Conservation (phyloP, 225 moss, liverwort and hornwort species). For the Takakia lepidozioides region DNA sequence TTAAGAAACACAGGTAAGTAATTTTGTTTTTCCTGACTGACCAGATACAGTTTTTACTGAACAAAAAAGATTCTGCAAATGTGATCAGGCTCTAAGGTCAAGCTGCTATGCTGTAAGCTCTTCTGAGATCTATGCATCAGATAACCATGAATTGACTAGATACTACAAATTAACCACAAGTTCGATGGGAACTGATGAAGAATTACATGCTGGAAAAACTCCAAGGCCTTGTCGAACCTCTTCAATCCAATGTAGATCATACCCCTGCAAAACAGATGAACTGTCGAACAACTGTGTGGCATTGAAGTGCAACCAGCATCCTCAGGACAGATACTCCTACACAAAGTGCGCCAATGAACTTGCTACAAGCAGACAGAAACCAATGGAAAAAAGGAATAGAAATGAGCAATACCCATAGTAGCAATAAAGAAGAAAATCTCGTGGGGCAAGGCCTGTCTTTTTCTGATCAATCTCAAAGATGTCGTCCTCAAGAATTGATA, state of each 20-base stretch:
- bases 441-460: conserved; percentile 79
- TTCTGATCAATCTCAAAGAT: conserved; percentile 99
- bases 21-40: too few relatives aligned
- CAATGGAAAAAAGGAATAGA: conserved; percentile 1
- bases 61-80: too few relatives aligned
- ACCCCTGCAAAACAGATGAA: conserved; percentile 55
- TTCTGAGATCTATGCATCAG: too few relatives aligned
- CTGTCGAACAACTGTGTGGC: too few relatives aligned
- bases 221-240: conserved; percentile 84
- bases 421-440: conserved; percentile 95
- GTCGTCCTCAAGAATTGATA: conserved; percentile 81
- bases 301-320: too few relatives aligned
- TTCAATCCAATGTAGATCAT: conserved; percentile 95
- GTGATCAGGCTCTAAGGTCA: too few relatives aligned
- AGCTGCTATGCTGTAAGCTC: too few relatives aligned
- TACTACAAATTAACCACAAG: conserved; percentile 4
- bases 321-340: too few relatives aligned
- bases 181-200: conserved; percentile 6
- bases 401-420: conserved; percentile 76
- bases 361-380: not conserved
- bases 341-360: too few relatives aligned
- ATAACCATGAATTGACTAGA: too few relatives aligned
- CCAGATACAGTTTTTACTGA: too few relatives aligned
- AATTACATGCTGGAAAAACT: conserved; percentile 95
- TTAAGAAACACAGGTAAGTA: too few relatives aligned